Percentiles rank a stretch among this genome's conserved stretches.
Evolutionary conservation across 2,329 filamentous ascomycete species (phyloP).

Genomic region (Stylonectria norvegica): DNA sequence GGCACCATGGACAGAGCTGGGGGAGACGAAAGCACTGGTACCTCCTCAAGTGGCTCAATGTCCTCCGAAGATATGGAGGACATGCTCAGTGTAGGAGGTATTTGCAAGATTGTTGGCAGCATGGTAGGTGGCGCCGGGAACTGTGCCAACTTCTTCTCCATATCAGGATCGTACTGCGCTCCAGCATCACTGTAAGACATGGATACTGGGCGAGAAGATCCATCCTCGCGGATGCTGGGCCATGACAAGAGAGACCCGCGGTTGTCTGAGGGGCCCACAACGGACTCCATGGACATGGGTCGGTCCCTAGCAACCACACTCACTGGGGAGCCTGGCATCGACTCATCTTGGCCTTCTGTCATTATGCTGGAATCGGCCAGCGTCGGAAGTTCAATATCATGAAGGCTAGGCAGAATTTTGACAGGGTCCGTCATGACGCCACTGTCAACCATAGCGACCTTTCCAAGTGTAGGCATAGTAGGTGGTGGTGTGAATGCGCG

Average conservation of each 20-base stretch:
- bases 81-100: slow-evolving; percentile 38
- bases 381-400: slow-evolving; percentile 8
- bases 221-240: slow-evolving; percentile 18
- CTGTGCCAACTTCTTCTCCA: slow-evolving; percentile 50
- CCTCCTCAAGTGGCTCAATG: slow-evolving; percentile 42
- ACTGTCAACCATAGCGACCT: slow-evolving; percentile 56
- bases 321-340: slow-evolving; percentile 20
- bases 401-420: slow-evolving; percentile 30
- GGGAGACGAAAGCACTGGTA: slow-evolving; percentile 28
- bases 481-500: slow-evolving; percentile 45
- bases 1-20: slow-evolving; percentile 33
- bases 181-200: slow-evolving; percentile 52
- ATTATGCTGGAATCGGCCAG: slow-evolving; percentile 9
- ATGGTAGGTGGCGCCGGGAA: slow-evolving; percentile 53
- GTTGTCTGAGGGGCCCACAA: slow-evolving; percentile 29
- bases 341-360: slow-evolving; percentile 15
- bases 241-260: slow-evolving; percentile 25
- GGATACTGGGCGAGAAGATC: slow-evolving; percentile 43
- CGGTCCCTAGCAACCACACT: slow-evolving; percentile 31
- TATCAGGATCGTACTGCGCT: slow-evolving; percentile 48
- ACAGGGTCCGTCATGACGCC: slow-evolving; percentile 60
- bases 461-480: slow-evolving; percentile 48
- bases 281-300: slow-evolving; percentile 42
- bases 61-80: slow-evolving; percentile 44
- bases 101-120: slow-evolving; percentile 30